These are phyloP conservation scores for Eragrostis nindensis DNA, from an alignment of 176 grass and related monocot species.

Conservation along the genomic window DNA sequence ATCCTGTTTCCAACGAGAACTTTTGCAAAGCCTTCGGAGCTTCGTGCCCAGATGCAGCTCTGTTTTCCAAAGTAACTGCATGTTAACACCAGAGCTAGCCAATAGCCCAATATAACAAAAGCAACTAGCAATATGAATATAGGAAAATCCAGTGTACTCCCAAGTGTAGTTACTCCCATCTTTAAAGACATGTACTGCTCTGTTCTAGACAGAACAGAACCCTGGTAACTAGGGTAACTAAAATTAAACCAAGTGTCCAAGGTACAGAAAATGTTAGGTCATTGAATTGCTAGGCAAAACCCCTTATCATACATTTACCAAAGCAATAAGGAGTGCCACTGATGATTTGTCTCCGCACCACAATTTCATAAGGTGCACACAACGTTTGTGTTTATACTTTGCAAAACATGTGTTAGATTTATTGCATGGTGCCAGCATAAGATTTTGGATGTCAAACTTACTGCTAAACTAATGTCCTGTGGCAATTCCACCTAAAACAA, in stretches of 20 bases:
- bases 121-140: conserved; percentile 33
- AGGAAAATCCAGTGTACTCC: background rate
- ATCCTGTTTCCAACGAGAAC: conserved; percentile 78
- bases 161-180: background rate
- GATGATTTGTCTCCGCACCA: background rate
- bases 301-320: background rate
- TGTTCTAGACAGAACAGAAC: conserved; percentile 4
- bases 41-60: conserved; percentile 75
- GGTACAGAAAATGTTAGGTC: conserved; percentile 2
- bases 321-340: background rate
- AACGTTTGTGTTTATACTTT: background rate
- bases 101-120: conserved; percentile 8
- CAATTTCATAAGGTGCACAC: background rate
- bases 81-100: conserved; percentile 22
- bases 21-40: conserved; percentile 69
- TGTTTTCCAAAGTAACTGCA: conserved; percentile 44
- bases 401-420: conserved; percentile 1
- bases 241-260: background rate
- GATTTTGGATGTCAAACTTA: background rate
- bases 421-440: background rate
- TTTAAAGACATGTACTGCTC: conserved; percentile 12
- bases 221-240: background rate
- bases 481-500: background rate
- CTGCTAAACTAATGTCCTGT: background rate
- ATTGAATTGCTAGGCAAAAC: background rate